Conservation (phyloP, 179 eudicot genomes). For the Vitellaria paradoxa region DNA sequence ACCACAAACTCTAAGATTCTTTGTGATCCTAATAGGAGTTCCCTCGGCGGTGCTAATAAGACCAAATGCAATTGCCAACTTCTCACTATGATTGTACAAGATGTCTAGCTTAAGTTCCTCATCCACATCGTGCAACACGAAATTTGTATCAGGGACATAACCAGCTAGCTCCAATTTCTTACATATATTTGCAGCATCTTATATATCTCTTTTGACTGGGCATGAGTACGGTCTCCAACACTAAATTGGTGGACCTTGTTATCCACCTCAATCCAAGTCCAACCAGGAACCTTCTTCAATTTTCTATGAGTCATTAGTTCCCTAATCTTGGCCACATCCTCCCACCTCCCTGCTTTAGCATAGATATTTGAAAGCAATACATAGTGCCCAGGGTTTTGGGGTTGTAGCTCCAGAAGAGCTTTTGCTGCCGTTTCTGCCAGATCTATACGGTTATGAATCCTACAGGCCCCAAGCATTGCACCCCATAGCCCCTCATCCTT, state of each 20-base stretch:
- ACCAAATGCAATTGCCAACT: constrained; percentile 74
- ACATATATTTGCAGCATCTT: constrained; percentile 32
- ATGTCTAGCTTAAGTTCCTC: constrained; percentile 58
- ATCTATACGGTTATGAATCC: constrained; percentile 50
- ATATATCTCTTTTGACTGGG: constrained; percentile 44
- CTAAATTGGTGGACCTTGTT: constrained; percentile 56
- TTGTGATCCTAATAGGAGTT: constrained; percentile 54
- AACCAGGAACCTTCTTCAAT: constrained; percentile 70
- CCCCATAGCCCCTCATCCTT: constrained; percentile 69
- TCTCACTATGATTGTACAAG: constrained; percentile 60
- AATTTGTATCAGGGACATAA: constrained; percentile 61
- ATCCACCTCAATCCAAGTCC: constrained; percentile 76
- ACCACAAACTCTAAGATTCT: constrained; percentile 79
- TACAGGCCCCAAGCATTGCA: constrained; percentile 69
- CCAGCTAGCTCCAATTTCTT: constrained; percentile 48
- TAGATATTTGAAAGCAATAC: constrained; percentile 68
- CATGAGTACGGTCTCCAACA: constrained; percentile 63
- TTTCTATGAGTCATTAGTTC: constrained; percentile 50
- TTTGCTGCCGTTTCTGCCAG: constrained; percentile 60
- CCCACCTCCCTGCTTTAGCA: constrained; percentile 68
- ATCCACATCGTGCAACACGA: constrained; percentile 60
- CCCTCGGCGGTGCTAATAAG: constrained; percentile 53
- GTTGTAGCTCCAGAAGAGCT: constrained; percentile 52
- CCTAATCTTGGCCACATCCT: constrained; percentile 55
- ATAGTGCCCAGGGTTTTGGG: constrained; percentile 68